Conservation (phyloP, 768 basidiomycete species). For the Fomitopsis pulvina region DNA sequence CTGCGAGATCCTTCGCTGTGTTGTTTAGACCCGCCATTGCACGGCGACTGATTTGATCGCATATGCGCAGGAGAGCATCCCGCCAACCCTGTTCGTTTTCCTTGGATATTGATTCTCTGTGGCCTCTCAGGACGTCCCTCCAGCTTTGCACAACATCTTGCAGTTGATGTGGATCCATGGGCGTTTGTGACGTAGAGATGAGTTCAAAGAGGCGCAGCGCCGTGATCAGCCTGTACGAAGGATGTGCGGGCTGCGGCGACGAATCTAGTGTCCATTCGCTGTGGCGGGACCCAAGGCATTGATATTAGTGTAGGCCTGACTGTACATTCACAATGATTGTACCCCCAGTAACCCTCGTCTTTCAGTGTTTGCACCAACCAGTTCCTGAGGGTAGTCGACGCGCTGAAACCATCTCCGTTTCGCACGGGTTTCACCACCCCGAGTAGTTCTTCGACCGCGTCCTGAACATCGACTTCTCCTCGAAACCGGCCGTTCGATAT, state of each 20-base stretch:
- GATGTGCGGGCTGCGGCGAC: constrained; percentile 53
- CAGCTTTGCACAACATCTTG: constrained; percentile 35
- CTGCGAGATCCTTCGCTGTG: constrained; percentile 7
- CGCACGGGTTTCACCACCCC: background rate
- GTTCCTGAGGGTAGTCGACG: constrained; percentile 23
- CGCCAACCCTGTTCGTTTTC: constrained; percentile 25
- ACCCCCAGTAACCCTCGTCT: constrained; percentile 84
- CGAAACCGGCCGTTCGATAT: constrained; percentile 23
- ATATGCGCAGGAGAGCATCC: constrained; percentile 29
- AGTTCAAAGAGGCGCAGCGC: constrained; percentile 63
- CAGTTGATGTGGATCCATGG: constrained; percentile 18
- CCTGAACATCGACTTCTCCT: constrained; percentile 62
- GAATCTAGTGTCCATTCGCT: constrained; percentile 81
- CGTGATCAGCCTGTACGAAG: constrained; percentile 74
- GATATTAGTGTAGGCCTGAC: background rate
- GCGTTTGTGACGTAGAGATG: constrained; percentile 14
- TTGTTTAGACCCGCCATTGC: constrained; percentile 32
- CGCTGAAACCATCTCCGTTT: background rate
- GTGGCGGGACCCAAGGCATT: background rate
- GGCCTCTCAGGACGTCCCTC: constrained; percentile 41
- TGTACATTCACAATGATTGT: constrained; percentile 9
- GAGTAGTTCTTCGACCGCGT: constrained; percentile 45
- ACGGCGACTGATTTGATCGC: constrained; percentile 36
- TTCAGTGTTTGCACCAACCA: constrained; percentile 50
- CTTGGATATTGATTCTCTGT: constrained; percentile 18